phyloP scores from a whole-genome alignment of 495 filamentous ascomycete species.

The Aspergillus bertholletiae region DNA sequence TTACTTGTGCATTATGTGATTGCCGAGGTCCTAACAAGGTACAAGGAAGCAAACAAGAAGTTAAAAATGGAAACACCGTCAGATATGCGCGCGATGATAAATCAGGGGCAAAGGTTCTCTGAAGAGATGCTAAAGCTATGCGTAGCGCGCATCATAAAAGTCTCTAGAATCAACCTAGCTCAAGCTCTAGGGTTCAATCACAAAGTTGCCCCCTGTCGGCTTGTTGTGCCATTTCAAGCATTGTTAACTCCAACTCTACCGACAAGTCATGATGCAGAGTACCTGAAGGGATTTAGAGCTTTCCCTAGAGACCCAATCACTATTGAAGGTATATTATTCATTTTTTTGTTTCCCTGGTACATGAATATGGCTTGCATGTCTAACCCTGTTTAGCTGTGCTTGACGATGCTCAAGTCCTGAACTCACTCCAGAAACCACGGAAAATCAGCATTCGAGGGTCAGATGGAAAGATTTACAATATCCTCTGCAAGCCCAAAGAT shows the following conservation, averaged over 20 bases:
- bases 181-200: conserved; percentile 80
- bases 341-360: background rate
- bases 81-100: conserved; percentile 69
- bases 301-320: conserved; percentile 68
- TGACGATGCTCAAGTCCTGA: conserved; percentile 84
- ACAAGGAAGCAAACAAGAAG: conserved; percentile 43
- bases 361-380: conserved; percentile 34
- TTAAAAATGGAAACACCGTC: conserved; percentile 35
- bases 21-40: conserved; percentile 13
- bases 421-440: conserved; percentile 86
- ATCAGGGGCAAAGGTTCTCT: conserved; percentile 74
- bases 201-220: conserved; percentile 71
- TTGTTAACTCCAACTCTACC: conserved; percentile 82
- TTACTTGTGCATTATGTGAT: background rate
- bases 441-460: conserved; percentile 86
- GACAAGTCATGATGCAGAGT: conserved; percentile 62
- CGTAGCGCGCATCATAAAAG: conserved; percentile 68
- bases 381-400: conserved; percentile 54
- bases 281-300: conserved; percentile 69
- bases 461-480: conserved; percentile 80
- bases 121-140: conserved; percentile 80
- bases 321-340: conserved; percentile 44
- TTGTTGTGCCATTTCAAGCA: conserved; percentile 85
- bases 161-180: conserved; percentile 65
- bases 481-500: conserved; percentile 96